Evolutionary conservation across 805 yeast species (phyloP), one percentile per base, ranked within the genome.

Genomic region (Debaryomyces prosopidis): DNA sequence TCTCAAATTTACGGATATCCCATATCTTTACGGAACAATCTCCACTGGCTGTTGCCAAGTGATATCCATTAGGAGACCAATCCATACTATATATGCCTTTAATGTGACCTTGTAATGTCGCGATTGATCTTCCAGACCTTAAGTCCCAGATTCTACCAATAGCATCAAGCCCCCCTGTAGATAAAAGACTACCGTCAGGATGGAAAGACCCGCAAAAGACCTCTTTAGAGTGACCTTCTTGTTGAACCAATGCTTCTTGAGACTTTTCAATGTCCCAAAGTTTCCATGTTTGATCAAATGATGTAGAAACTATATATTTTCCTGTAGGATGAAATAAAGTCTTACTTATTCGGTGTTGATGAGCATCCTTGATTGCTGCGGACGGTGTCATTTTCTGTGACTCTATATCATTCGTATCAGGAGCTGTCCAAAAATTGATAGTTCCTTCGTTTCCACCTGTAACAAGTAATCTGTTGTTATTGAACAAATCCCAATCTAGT

Each of bases 251-350:
- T 43, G 81, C 81, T 26, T 59, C 36, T 15, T 48, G 54, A 12
- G 64, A 62, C 4, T 71, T 76, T 10, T 68, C 65, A 0, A 82
- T 51, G 62, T 92, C 97, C 96, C 96, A 91, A 2, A 89, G 61
- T 48, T 89, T 77, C 97, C 97, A 92, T 0, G 96, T 88, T 51
- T 74, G 75, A 63, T 92, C 97, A 57, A 77, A 84, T 0, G 97
- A 90, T 0, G 96, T 85, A 9, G 88, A 76, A 0, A 83, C 87
- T 1, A 86, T 50, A 52, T 61, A 79, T 2, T 63, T 51, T 1
- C 82, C 82, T 3, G 68, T 53, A 1, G 96, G 96, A 62, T 90
- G 96, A 49, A 81, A 79, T 30, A 77, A 76, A 0, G 84, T 64
- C 14, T 77, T 70, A 1, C 85, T 75, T 0, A 90, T 83, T 45